Evolutionary conservation across 148 eudicot genomes (phyloP).

Genomic region (Fallopia convolvulus): DNA sequence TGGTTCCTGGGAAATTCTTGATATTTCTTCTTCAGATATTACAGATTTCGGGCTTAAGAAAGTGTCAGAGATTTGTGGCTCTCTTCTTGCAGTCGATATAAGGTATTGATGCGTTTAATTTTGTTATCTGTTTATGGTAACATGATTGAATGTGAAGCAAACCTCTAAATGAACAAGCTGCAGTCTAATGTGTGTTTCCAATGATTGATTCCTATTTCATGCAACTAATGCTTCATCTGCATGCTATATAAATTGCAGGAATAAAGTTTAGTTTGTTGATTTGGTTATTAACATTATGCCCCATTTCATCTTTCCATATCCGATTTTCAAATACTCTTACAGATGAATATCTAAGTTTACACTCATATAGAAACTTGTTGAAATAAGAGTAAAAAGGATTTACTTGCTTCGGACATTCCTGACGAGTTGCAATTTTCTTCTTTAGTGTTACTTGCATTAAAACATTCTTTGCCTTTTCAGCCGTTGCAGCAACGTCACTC

Average conservation of each 20-base stretch:
- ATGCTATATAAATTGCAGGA: background rate
- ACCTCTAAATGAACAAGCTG: background rate
- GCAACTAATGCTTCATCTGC: background rate
- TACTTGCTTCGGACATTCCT: background rate
- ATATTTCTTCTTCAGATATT: constrained; percentile 74
- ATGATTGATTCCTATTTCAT: background rate
- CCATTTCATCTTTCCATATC: background rate
- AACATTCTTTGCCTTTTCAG: constrained; percentile 29
- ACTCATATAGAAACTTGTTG: background rate
- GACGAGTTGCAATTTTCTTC: background rate
- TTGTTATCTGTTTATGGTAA: background rate
- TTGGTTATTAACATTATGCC: background rate
- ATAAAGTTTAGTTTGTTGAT: background rate
- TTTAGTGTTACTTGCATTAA: background rate
- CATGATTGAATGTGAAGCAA: background rate
- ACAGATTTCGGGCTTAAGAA: constrained; percentile 72
- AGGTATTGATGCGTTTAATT: constrained; percentile 36
- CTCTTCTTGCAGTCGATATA: constrained; percentile 72
- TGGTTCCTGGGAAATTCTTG: constrained; percentile 69
- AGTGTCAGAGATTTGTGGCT: constrained; percentile 50
- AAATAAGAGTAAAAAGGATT: background rate
- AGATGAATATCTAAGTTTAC: background rate
- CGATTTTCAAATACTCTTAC: background rate
- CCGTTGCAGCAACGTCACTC: constrained; percentile 66
- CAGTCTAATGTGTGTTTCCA: background rate